phyloP scores from a whole-genome alignment of 2,329 filamentous ascomycete species.

The Neonectria coccinea region DNA sequence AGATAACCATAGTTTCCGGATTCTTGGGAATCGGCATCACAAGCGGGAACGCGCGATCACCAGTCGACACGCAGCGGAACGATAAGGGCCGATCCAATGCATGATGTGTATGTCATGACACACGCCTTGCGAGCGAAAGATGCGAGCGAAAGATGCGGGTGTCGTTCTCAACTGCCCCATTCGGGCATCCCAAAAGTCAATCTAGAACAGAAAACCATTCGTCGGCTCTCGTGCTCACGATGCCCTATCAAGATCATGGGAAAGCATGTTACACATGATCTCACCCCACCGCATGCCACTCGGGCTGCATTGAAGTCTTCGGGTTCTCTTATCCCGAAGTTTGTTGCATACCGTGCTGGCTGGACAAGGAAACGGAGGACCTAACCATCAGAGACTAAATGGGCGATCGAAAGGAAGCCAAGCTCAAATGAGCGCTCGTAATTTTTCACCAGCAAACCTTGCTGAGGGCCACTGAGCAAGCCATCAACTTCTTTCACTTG shows the following conservation, averaged over 20 bases:
- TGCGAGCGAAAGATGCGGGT: slow-evolving; percentile 18
- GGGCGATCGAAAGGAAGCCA: background rate
- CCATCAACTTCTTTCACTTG: background rate
- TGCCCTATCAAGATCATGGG: background rate
- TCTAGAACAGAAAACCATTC: background rate
- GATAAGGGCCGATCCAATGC: slow-evolving; percentile 30
- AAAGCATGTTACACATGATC: background rate
- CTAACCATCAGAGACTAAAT: background rate
- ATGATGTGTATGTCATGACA: slow-evolving; percentile 15
- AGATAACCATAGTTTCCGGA: slow-evolving; percentile 34
- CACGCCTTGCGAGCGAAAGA: slow-evolving; percentile 23
- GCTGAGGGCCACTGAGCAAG: background rate
- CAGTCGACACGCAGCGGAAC: slow-evolving; percentile 29
- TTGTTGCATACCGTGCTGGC: slow-evolving; percentile 1
- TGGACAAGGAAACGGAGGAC: background rate
- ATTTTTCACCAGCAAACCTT: slow-evolving; percentile 3
- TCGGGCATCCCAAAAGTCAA: background rate
- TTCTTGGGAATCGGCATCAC: slow-evolving; percentile 36
- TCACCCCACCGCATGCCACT: background rate
- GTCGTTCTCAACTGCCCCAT: slow-evolving; percentile 15
- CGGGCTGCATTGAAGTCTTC: slow-evolving; percentile 8
- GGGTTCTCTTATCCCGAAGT: background rate
- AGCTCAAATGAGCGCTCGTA: background rate
- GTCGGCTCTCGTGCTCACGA: background rate
- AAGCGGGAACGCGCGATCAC: slow-evolving; percentile 29